These are phyloP conservation scores for Blastocrithidia nonstop DNA, from an alignment of 208 protist genomes.

Conservation along the genomic window DNA sequence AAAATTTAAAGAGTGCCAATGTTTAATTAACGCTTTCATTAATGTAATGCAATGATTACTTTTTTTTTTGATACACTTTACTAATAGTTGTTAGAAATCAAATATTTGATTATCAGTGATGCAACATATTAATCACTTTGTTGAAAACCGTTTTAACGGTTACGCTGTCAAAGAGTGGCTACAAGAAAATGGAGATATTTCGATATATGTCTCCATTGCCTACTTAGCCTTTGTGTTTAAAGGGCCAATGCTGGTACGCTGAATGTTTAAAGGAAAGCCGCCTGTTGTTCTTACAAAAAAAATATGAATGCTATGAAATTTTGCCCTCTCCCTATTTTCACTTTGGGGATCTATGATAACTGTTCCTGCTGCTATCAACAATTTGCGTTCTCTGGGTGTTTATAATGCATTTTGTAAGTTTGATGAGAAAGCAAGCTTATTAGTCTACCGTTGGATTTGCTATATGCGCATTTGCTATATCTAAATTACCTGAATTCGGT, in stretches of 20 bases:
- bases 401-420: conserved; percentile 57
- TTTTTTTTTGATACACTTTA: too few species aligned
- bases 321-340: conserved; percentile 68
- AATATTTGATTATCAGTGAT: conserved; percentile 6
- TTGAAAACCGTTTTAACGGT: conserved; percentile 14
- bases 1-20: too few species aligned
- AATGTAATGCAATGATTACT: too few species aligned
- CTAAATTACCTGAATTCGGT: conserved; percentile 75
- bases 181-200: conserved; percentile 19
- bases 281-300: too few species aligned
- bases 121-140: conserved; percentile 4
- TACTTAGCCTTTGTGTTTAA: conserved; percentile 58
- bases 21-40: too few species aligned
- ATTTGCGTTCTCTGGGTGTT: conserved; percentile 15
- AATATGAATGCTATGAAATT: too few species aligned
- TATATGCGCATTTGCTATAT: conserved; percentile 62
- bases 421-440: conserved; percentile 35
- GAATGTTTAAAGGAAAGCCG: too few species aligned
- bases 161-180: conserved; percentile 16
- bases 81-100: too few species aligned
- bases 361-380: conserved; percentile 16
- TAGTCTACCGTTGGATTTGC: conserved; percentile 47
- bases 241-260: conserved; percentile 15
- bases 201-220: conserved; percentile 22
- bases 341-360: conserved; percentile 43